Evolutionary conservation across 129 eudicot species (phyloP), one percentile per base, ranked within the genome.

Genomic region (Helichrysum umbraculigerum): DNA sequence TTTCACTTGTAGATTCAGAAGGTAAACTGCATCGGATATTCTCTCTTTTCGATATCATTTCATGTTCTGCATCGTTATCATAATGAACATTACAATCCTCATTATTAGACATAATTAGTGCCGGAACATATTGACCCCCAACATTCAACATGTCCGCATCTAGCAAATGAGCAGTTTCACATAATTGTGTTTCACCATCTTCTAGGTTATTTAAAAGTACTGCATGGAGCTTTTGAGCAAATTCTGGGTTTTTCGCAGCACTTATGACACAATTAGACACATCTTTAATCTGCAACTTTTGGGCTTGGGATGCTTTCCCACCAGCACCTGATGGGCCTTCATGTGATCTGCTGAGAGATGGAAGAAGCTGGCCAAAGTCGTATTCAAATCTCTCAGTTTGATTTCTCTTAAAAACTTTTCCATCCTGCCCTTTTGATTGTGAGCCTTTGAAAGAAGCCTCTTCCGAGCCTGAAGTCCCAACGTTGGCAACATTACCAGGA

Each of bases 201-300:
- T 74, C 56, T 68, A 70, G 62, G 25, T 75, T 76, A 80, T 47
- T 78, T 29, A 75, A 69, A 76, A 86, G 69, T 54, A 92, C 88
- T 4, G 91, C 87, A 75, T 81, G 90, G 44, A 84, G 92, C 67
- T 84, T 87, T 52, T 78, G 85, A n/a, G 92, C 89, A 78, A 89
- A 83, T 35, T 85, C 92, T 4, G 96, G 87, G 77, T 83, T 79
- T 82, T 87, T 89, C 41, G 97, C 85, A 41, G 96, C 92, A 69
- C 68, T 85, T 39, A 79, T 85, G 52, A 85, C 89, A 77, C 80
- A 88, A 9, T 89, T 76, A 63, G 90, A 83, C 72, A 86, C 87
- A 84, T 87, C 96, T 58, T 84, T 84, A 57, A 84, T 85, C 68
- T 83, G 90, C 54, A 72, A 77, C 65, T 82, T 85, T 64, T 83